Evolutionary conservation across 78 protist genomes (phyloP).

Genomic region (Monocercomonoides exilis): DNA sequence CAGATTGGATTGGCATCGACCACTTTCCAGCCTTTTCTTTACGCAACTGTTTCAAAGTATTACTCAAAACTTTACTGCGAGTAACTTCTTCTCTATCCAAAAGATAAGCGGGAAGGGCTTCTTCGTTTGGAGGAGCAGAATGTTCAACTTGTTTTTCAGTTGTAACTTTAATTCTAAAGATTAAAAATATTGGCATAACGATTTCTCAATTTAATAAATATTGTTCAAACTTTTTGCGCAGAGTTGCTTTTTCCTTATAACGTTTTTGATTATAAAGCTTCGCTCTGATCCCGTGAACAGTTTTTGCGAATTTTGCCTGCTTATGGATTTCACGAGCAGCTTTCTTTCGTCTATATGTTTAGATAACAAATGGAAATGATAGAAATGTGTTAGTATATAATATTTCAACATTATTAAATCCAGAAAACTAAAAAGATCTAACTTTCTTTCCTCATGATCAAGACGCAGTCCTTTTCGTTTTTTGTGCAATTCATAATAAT

Average conservation of each 20-base stretch:
- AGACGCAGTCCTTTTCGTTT: conserved; percentile 87
- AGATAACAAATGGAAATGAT: not conserved
- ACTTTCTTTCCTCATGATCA: conserved; percentile 79
- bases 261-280: conserved; percentile 81
- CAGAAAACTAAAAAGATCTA: not conserved
- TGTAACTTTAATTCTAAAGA: conserved; percentile 68
- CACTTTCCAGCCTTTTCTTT: conserved; percentile 98
- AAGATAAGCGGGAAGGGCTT: conserved; percentile 95
- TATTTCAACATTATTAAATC: not conserved
- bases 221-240: conserved; percentile 3
- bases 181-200: conserved; percentile 27
- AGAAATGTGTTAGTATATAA: not conserved
- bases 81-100: conserved; percentile 84
- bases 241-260: conserved; percentile 71
- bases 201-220: conserved; percentile 72
- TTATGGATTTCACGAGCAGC: conserved; percentile 80
- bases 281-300: conserved; percentile 81
- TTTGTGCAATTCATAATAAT: conserved; percentile 79
- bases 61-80: conserved; percentile 84
- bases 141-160: conserved; percentile 67
- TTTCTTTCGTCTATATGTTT: conserved; percentile 66
- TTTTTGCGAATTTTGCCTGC: conserved; percentile 68
- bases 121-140: conserved; percentile 46
- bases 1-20: conserved; percentile 95
- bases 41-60: conserved; percentile 94